These are phyloP conservation scores for Cyclocybe cylindracea DNA, from an alignment of 768 basidiomycete species.

Conservation along the genomic window DNA sequence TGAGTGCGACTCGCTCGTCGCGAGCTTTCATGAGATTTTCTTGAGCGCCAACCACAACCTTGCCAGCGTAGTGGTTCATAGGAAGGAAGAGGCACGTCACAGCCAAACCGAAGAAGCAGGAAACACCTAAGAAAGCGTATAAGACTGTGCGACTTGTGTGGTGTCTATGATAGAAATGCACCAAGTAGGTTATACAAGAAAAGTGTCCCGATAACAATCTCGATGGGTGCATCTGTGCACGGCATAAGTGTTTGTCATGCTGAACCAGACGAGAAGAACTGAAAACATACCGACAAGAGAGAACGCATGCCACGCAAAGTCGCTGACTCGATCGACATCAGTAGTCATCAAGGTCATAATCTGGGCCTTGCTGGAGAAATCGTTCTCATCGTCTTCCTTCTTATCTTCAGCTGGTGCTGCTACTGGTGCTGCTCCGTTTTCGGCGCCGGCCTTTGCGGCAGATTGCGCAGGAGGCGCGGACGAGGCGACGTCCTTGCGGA, in stretches of 20 bases:
- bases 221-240: slow-evolving; percentile 69
- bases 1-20: slow-evolving; percentile 86
- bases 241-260: not conserved
- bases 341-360: slow-evolving; percentile 97
- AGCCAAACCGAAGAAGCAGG: slow-evolving; percentile 76
- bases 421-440: slow-evolving; percentile 12
- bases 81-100: slow-evolving; percentile 74
- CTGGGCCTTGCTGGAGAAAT: slow-evolving; percentile 70
- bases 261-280: not conserved
- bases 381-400: slow-evolving; percentile 48
- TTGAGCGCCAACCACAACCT: slow-evolving; percentile 73
- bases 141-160: not conserved
- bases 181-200: slow-evolving; percentile 82
- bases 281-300: slow-evolving; percentile 60
- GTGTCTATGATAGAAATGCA: slow-evolving; percentile 18
- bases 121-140: slow-evolving; percentile 43
- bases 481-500: slow-evolving; percentile 70
- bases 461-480: slow-evolving; percentile 39
- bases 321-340: slow-evolving; percentile 87
- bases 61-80: slow-evolving; percentile 83
- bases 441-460: slow-evolving; percentile 15
- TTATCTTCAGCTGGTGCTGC: slow-evolving; percentile 22
- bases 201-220: slow-evolving; percentile 70
- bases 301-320: slow-evolving; percentile 81
- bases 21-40: slow-evolving; percentile 90